Evolutionary conservation across 306 rosid species (phyloP), one percentile per base, ranked within the genome.

Genomic region (Trifolium dubium): DNA sequence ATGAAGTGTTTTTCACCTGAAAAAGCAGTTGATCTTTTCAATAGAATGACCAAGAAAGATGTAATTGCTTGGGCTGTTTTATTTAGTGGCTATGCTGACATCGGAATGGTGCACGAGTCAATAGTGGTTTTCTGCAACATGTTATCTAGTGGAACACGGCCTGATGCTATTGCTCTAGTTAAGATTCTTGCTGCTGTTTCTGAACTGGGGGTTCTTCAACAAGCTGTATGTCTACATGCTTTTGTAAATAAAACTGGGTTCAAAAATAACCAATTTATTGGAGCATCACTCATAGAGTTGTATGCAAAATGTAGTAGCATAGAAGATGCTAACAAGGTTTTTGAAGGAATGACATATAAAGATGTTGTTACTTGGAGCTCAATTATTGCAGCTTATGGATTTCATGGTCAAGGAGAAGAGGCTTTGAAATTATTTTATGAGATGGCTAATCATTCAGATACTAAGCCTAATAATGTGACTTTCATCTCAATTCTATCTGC

Each of bases 291-390:
- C 39, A 82, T 93, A 64, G 96, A 90, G 78, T 50, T 86, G 70
- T 90, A 89, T 72, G 89, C 97, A 66, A 93, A 89, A 73, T 87
- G 97, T 44, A 85, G 97, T 59, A 82, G 83, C 84, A 81, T 88
- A 73, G 81, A 79, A 15, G 43, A 77, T 69, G 90, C 90, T 43
- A 11, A 83, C 76, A 67, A 74, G 79, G 77, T 93, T 72, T 93
- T 92, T 66, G 76, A 83, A 63, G 82, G 64, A 81, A 81, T 85
- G 74, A 3, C 30, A 18, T 71, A 79, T 75, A 89, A 88, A 80
- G 95, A 92, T 83, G 92, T 87, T 76, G 90, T 86, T 62, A 83
- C 78, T 5, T 92, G 98, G 97, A 89, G 87, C 82, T 86, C 96
- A 11, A 89, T 93, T 82, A 89, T 90, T 71, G 90, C 95, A 37